phyloP scores from a whole-genome alignment of 306 rosid species.

The Fagus crenata region DNA sequence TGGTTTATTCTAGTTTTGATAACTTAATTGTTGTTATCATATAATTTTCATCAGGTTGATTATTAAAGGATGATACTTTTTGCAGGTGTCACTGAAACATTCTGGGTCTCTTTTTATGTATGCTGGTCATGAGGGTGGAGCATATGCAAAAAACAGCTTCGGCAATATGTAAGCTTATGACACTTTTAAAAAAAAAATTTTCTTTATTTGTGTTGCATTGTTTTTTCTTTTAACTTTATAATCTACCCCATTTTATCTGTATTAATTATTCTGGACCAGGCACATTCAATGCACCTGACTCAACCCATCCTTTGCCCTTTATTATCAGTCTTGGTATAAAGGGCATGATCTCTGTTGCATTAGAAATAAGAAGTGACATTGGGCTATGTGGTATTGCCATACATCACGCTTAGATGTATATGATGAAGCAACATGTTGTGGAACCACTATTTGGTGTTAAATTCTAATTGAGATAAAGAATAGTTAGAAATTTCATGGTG shows the following conservation, averaged over 20 bases:
- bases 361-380: background rate
- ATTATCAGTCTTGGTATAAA: background rate
- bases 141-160: slow-evolving; percentile 95
- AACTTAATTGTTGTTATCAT: slow-evolving; percentile 11
- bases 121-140: slow-evolving; percentile 94
- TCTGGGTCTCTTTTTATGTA: slow-evolving; percentile 99
- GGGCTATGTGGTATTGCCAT: no score
- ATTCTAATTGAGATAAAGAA: background rate
- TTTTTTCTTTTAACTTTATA: background rate
- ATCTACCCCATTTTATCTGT: background rate
- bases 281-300: background rate
- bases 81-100: slow-evolving; percentile 97
- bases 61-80: slow-evolving; percentile 16
- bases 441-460: slow-evolving; percentile 10
- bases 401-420: background rate
- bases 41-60: slow-evolving; percentile 1
- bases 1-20: slow-evolving; percentile 1
- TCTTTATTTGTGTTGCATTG: background rate
- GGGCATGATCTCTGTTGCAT: slow-evolving; percentile 7
- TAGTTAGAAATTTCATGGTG: background rate
- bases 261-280: slow-evolving; percentile 6
- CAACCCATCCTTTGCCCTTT: background rate
- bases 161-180: slow-evolving; percentile 78
- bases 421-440: slow-evolving; percentile 4
- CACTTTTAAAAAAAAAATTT: background rate